Evolutionary conservation across 1,139 yeast genomes (phyloP), one percentile per base, ranked within the genome.

Genomic region (Taphrina wiesneri): DNA sequence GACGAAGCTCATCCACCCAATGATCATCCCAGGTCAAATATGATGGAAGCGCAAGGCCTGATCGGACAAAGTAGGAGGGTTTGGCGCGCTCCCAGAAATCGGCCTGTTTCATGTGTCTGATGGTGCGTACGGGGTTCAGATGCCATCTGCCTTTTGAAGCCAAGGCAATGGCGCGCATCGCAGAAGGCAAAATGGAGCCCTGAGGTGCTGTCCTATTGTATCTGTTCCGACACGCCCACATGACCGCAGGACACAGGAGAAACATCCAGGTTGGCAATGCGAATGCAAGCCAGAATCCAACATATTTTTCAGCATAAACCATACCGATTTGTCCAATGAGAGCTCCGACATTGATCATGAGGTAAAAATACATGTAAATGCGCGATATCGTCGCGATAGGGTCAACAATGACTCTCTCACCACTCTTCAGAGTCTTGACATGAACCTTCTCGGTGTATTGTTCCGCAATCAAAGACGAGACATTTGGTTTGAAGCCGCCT

Each of bases 291-390:
- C 92, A 88, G 78, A 83, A 88, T 54, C 92, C 95, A 70, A 86
- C 80, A 83, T 77, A 74, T 30, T 66, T 56, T 86, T 81, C 72
- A 85, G 77, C 74, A 87, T 86, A 7, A 92, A 85, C 39, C 96
- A 87, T 56, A 91, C 92, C 70, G 89, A 62, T 25, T 54, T 62
- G 81, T 68, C 89, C 87, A 69, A 89, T 82, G 71, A 90, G 82
- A 7, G 95, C 86, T 65, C 96, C 96, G 71, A 88, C 78, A 75
- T 90, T 90, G 75, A 90, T 87, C 74, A 90, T 82, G 83, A 90
- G 82, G 78, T 90, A 90, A 77, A 90, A 90, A 46, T 86, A 80
- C 81, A 88, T 82, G 61, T 62, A 86, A 77, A 90, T 82, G 75
- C 89, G 83, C 78, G 88, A 90, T 69, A 88, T 78, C 15, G 96